Evolutionary conservation across 805 yeast species (phyloP).

Genomic region (Wickerhamomyces ciferrii): DNA sequence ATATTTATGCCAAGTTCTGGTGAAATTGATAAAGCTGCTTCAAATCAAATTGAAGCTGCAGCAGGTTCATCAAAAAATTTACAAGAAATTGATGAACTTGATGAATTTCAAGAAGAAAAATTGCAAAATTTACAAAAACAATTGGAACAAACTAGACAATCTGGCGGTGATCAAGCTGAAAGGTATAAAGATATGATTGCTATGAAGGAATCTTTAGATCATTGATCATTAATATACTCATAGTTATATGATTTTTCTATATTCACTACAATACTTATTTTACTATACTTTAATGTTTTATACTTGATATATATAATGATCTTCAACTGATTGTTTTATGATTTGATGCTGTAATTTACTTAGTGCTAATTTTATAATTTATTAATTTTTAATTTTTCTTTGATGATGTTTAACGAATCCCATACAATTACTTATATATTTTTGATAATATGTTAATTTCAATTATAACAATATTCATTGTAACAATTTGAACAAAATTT

Average conservation of each 20-base stretch:
- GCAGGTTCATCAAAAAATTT: not conserved
- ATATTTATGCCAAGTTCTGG: conserved; percentile 62
- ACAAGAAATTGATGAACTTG: conserved; percentile 1
- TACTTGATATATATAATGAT: not conserved
- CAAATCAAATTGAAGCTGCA: not conserved
- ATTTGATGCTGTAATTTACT: too few relatives aligned
- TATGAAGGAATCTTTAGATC: not conserved
- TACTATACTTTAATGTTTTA: too few relatives aligned
- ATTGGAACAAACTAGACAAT: not conserved
- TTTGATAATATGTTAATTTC: conserved; percentile 2
- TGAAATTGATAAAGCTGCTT: conserved; percentile 25
- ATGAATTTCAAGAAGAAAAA: not conserved
- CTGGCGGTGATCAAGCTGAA: not conserved
- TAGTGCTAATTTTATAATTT: not conserved
- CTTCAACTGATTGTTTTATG: too few relatives aligned
- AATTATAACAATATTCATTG: conserved; percentile 34
- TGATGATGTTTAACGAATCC: not conserved
- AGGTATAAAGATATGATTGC: not conserved
- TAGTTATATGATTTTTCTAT: too few relatives aligned
- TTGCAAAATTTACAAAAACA: not conserved
- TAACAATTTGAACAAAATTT: conserved; percentile 32
- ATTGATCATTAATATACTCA: too few relatives aligned
- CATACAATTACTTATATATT: too few relatives aligned
- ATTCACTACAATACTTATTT: too few relatives aligned
- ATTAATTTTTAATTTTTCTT: not conserved